Conservation (phyloP, 2,329 filamentous ascomycete genomes). For the Colletotrichum godetiae region DNA sequence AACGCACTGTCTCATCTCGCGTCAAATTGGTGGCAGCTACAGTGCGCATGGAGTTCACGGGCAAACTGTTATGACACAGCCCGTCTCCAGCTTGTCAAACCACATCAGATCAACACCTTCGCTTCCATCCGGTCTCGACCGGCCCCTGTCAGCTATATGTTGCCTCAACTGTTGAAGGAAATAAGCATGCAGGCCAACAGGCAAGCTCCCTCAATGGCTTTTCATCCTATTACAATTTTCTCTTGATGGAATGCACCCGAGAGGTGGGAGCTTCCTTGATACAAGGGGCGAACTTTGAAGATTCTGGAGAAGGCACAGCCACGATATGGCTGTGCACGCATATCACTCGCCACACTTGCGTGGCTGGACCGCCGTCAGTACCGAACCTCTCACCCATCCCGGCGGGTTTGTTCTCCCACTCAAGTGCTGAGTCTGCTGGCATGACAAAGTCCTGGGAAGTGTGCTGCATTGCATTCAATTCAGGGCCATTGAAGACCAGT, state of each 20-base stretch:
- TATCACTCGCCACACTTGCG: conserved; percentile 14
- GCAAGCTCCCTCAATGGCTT: background rate
- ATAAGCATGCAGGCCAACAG: background rate
- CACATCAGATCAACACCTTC: background rate
- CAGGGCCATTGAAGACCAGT: conserved; percentile 10
- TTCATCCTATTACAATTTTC: background rate
- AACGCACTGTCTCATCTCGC: background rate
- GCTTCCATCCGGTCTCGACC: conserved; percentile 1
- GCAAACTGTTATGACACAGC: background rate
- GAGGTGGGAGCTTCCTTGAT: background rate
- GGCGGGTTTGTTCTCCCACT: background rate
- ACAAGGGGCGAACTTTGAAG: background rate
- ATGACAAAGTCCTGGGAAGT: background rate
- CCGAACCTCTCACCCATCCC: background rate
- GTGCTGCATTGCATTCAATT: background rate
- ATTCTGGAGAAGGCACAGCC: conserved; percentile 25
- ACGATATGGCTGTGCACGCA: conserved; percentile 22
- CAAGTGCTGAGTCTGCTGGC: background rate
- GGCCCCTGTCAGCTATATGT: background rate
- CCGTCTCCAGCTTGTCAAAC: background rate
- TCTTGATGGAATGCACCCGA: conserved; percentile 2
- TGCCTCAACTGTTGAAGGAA: background rate
- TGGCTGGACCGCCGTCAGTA: conserved; percentile 5
- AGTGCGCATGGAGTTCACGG: background rate
- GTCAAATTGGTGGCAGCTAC: background rate